A percentile compares a stretch with the other conserved stretches of the same genome.
Evolutionary conservation across 805 yeast genomes (phyloP).

Genomic region (Pichia insulana): DNA sequence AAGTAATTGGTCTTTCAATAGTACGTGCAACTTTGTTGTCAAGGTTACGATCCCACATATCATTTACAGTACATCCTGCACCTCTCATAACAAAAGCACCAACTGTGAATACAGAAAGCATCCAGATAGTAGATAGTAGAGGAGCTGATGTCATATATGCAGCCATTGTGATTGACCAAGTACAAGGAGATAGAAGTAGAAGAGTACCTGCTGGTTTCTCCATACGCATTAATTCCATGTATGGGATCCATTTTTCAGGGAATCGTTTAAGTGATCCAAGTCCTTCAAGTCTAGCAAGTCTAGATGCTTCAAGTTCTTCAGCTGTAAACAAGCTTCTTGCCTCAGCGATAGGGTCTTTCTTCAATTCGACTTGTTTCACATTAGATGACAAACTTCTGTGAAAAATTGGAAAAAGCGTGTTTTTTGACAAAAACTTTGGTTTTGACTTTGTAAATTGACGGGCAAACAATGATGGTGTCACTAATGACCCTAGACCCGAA

Average conservation of each 20-base stretch:
- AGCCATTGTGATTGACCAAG: slow-evolving; percentile 92
- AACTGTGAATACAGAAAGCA: slow-evolving; percentile 61
- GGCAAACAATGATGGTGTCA: no score
- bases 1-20: slow-evolving; percentile 84
- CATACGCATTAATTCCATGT: slow-evolving; percentile 82
- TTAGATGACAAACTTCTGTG: background rate
- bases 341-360: slow-evolving; percentile 3
- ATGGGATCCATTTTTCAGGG: slow-evolving; percentile 75
- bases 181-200: slow-evolving; percentile 72
- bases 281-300: slow-evolving; percentile 39
- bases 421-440: no score
- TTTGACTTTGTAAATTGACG: no score
- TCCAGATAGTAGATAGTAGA: slow-evolving; percentile 47
- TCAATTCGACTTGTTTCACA: background rate
- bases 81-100: slow-evolving; percentile 94
- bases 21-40: slow-evolving; percentile 86
- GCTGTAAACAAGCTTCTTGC: slow-evolving; percentile 21
- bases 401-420: no score
- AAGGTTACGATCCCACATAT: slow-evolving; percentile 71
- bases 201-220: slow-evolving; percentile 97
- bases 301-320: slow-evolving; percentile 43
- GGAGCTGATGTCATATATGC: slow-evolving; percentile 69
- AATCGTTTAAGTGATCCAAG: slow-evolving; percentile 46
- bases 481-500: no score
- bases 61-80: slow-evolving; percentile 96